These are phyloP conservation scores for Chamaecyparis obtusa DNA, from an alignment of 75 land plant species.

Conservation along the genomic window DNA sequence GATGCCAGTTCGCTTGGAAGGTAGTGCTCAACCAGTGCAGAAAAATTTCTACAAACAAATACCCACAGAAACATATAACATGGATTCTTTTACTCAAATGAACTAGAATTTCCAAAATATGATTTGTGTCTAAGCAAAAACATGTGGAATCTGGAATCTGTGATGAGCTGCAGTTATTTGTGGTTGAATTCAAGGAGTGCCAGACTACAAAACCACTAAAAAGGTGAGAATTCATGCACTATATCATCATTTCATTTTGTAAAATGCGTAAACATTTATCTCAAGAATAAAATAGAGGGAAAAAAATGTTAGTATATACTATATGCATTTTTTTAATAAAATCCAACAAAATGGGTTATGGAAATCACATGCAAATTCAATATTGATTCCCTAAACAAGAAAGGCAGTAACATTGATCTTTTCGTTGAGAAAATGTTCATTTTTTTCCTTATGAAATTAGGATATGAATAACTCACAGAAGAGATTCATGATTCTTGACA, in stretches of 20 bases:
- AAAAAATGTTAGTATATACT: background rate
- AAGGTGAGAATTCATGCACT: background rate
- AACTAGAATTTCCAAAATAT: background rate
- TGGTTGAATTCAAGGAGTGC: background rate
- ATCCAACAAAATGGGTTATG: background rate
- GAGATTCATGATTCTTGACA: slow-evolving; percentile 11
- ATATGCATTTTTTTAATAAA: background rate
- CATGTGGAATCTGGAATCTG: background rate
- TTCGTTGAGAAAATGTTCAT: background rate
- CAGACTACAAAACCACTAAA: background rate
- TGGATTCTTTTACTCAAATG: background rate
- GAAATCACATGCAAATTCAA: background rate
- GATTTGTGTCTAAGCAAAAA: background rate
- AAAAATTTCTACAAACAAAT: slow-evolving; percentile 22
- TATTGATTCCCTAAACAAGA: background rate
- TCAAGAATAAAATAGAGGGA: background rate
- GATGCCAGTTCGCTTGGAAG: slow-evolving; percentile 25
- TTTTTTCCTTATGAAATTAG: background rate
- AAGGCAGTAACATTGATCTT: background rate
- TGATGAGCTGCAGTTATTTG: background rate
- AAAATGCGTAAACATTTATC: background rate
- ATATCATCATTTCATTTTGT: background rate
- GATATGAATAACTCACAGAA: slow-evolving; percentile 10
- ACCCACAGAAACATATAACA: background rate
- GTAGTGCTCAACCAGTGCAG: slow-evolving; percentile 15